Evolutionary conservation across 1,284 basidiomycete species (phyloP), one percentile per base, ranked within the genome.

Genomic region (Takashimella tepidaria): DNA sequence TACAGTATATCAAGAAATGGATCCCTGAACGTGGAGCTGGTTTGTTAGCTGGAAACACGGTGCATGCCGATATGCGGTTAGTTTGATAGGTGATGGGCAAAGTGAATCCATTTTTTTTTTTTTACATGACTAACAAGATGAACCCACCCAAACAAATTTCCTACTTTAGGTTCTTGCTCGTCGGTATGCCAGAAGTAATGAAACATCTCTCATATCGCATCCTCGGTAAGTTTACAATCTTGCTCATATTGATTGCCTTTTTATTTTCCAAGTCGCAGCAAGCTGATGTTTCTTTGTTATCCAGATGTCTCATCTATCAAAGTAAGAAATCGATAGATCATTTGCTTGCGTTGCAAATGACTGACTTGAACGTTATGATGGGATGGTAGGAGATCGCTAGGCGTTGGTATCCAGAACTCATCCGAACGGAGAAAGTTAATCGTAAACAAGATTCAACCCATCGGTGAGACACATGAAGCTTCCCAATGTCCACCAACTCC

Each of bases 11-110:
- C 43, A 63, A 72, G 47, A 72, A 73, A 42, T 76, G 78, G 62
- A 66, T 80, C 12, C 78, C 79, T 1, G 66, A 70, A 13, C 63
- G 61, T 44, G 69, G 75, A 11, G 62, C 68, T 0, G 79, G 76
- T 4, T 63, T 78, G 21, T 61, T 80, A 24, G 79, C 79, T 1
- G 79, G 79, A 1, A 78, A 73, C 62, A 72, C 74, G 0, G 79
- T 80, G 0, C 79, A 80, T 63, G 78, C 78, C 3, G 79, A 80
- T 62, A 69, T 70, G 60, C 57, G 72, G 69, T n/a, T n/a, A n/a
- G n/a, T n/a, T n/a, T n/a, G n/a, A n/a, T 76, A 48, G 49, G 66
- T 60, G 13, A n/a, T 16, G 5, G 6, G 40, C 20, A 6, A n/a
- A 13, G 5, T 23, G 11, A n/a, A 27, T 23, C 37, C 21, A 2